Evolutionary conservation across 1,284 basidiomycete species (phyloP).

Genomic region (Golubevia sp.): DNA sequence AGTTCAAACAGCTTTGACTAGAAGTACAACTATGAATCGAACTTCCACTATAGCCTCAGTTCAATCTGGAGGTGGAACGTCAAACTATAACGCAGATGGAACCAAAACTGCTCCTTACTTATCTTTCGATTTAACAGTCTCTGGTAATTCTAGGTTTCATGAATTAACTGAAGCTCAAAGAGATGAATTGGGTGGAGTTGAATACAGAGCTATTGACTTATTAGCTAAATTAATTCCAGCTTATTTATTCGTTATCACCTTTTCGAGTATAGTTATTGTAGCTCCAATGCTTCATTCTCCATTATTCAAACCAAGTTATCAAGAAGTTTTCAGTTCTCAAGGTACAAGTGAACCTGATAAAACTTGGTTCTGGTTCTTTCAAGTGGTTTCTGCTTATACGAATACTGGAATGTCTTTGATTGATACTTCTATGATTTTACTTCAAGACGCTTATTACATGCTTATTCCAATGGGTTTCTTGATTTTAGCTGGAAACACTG

Average conservation of each 20-base stretch:
- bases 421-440: constrained; percentile 87
- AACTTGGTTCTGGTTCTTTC: constrained; percentile 79
- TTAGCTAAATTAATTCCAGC: constrained; percentile 65
- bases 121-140: constrained; percentile 69
- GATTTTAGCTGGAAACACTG: constrained; percentile 88
- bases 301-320: constrained; percentile 29
- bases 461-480: constrained; percentile 70
- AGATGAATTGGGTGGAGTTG: constrained; percentile 90
- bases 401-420: constrained; percentile 86
- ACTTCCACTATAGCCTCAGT: constrained; percentile 69
- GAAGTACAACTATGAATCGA: constrained; percentile 74
- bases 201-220: constrained; percentile 84
- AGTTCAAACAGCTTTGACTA: constrained; percentile 61
- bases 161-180: constrained; percentile 79
- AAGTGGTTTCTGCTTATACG: constrained; percentile 83
- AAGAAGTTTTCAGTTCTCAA: constrained; percentile 39
- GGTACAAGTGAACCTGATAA: constrained; percentile 28
- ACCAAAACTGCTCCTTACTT: constrained; percentile 74
- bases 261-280: constrained; percentile 32
- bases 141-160: constrained; percentile 81
- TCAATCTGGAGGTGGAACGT: constrained; percentile 28
- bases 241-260: constrained; percentile 28
- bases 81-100: constrained; percentile 9
- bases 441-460: constrained; percentile 82
- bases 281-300: constrained; percentile 49